These are phyloP conservation scores for Petunia secreta DNA, from an alignment of 257 asterid genomes.

Conservation along the genomic window DNA sequence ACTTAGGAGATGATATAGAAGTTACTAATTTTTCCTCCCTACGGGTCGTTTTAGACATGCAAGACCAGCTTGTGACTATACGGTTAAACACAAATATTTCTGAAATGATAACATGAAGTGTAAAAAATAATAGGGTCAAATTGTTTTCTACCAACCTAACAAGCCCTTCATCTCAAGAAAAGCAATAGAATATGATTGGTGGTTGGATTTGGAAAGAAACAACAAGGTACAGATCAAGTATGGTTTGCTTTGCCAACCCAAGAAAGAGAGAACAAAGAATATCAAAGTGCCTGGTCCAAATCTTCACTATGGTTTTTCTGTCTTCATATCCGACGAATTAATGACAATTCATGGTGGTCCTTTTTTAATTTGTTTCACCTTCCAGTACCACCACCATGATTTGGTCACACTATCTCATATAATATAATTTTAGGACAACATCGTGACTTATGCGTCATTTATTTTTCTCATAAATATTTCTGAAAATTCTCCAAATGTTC, in stretches of 20 bases:
- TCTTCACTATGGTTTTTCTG: constrained; percentile 32
- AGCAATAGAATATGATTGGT: constrained; percentile 38
- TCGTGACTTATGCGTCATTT: not conserved
- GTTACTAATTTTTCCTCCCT: not conserved
- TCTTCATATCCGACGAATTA: constrained; percentile 28
- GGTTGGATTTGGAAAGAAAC: constrained; percentile 45
- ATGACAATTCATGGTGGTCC: constrained; percentile 29
- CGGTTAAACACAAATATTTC: not conserved
- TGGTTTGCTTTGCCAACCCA: constrained; percentile 38
- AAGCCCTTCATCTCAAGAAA: not conserved
- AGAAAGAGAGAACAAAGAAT: constrained; percentile 37
- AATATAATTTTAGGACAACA: not conserved
- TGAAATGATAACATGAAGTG: not conserved
- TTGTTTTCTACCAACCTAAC: constrained; percentile 5
- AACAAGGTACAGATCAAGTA: constrained; percentile 38
- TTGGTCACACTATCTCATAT: constrained; percentile 37
- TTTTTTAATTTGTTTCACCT: not conserved
- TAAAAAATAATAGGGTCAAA: not conserved
- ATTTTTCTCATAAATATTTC: not conserved
- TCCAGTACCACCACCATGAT: constrained; percentile 19
- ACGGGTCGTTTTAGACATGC: not conserved
- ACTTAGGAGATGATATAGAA: too few species aligned
- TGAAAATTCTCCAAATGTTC: not conserved
- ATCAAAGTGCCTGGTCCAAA: constrained; percentile 29
- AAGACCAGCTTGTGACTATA: not conserved